phyloP scores from a whole-genome alignment of 2,329 filamentous ascomycete genomes.

The Cyanodermella asteris region DNA sequence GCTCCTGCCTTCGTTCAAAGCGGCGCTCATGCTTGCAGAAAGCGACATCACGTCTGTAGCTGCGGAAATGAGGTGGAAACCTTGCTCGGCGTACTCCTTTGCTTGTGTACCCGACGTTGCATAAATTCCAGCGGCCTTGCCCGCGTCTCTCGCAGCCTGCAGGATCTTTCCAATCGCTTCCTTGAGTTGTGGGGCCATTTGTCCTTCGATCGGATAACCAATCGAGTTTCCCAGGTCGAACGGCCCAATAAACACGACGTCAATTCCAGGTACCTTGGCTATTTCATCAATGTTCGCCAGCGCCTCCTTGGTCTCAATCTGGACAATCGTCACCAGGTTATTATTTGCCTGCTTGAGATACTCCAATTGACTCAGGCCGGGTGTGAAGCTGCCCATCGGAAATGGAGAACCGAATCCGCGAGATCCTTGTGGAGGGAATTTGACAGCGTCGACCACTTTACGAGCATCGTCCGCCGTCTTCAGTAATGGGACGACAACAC shows the following conservation, averaged over 20 bases:
- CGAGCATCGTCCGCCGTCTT: conserved; percentile 30
- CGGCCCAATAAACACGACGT: conserved; percentile 31
- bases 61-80: conserved; percentile 30
- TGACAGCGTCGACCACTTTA: conserved; percentile 28
- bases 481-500: conserved; percentile 32
- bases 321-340: conserved; percentile 26
- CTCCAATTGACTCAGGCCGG: conserved; percentile 18
- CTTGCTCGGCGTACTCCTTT: conserved; percentile 27
- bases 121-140: conserved; percentile 34
- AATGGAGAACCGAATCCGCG: conserved; percentile 36
- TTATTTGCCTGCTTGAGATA: conserved; percentile 35
- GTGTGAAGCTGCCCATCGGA: conserved; percentile 23
- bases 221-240: conserved; percentile 37
- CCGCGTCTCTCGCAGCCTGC: conserved; percentile 27
- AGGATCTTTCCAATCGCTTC: conserved; percentile 29
- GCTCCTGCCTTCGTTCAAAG: no score
- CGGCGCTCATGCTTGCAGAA: conserved; percentile 18
- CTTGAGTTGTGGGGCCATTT: conserved; percentile 27
- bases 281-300: conserved; percentile 25
- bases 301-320: conserved; percentile 21
- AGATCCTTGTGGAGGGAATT: conserved; percentile 33
- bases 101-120: conserved; percentile 30
- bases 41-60: conserved; percentile 25
- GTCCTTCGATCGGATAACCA: conserved; percentile 26
- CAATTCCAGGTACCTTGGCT: conserved; percentile 29